Evolutionary conservation across 495 filamentous ascomycete genomes (phyloP).

Genomic region (Physcia stellaris): DNA sequence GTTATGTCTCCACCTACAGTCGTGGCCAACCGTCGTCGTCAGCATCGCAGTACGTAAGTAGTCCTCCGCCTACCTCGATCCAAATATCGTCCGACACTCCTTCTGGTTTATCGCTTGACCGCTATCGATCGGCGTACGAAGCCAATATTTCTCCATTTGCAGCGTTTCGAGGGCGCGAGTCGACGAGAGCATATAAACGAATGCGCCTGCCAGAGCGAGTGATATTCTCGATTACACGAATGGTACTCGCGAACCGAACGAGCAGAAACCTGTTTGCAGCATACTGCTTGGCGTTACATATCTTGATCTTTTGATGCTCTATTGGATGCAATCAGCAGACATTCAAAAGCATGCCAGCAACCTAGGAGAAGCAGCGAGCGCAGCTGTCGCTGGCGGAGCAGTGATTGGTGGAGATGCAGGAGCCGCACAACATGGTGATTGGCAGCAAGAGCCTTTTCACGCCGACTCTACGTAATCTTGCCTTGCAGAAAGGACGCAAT

Average conservation of each 20-base stretch:
- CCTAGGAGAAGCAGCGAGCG: conserved; percentile 24
- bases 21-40: conserved; percentile 53
- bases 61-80: conserved; percentile 63
- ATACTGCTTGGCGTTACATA: conserved; percentile 80
- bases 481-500: too few relatives aligned
- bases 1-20: conserved; percentile 88
- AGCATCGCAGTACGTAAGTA: conserved; percentile 55
- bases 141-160: conserved; percentile 91
- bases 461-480: conserved; percentile 5
- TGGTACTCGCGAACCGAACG: conserved; percentile 78
- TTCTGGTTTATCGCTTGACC: conserved; percentile 58
- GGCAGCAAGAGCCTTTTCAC: conserved; percentile 47
- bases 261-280: conserved; percentile 91
- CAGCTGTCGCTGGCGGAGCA: conserved; percentile 30
- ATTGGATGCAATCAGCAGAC: conserved; percentile 59
- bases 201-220: conserved; percentile 86
- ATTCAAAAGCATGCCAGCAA: conserved; percentile 41
- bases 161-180: conserved; percentile 84
- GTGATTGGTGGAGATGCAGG: conserved; percentile 22
- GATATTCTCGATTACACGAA: conserved; percentile 79
- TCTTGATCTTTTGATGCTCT: conserved; percentile 79
- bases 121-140: conserved; percentile 90
- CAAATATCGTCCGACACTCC: conserved; percentile 43
- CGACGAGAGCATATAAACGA: conserved; percentile 79
- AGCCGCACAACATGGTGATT: conserved; percentile 38